Evolutionary conservation across 164 flowering plant species (phyloP), one percentile per base, ranked within the genome.

Genomic region (Piper longum): DNA sequence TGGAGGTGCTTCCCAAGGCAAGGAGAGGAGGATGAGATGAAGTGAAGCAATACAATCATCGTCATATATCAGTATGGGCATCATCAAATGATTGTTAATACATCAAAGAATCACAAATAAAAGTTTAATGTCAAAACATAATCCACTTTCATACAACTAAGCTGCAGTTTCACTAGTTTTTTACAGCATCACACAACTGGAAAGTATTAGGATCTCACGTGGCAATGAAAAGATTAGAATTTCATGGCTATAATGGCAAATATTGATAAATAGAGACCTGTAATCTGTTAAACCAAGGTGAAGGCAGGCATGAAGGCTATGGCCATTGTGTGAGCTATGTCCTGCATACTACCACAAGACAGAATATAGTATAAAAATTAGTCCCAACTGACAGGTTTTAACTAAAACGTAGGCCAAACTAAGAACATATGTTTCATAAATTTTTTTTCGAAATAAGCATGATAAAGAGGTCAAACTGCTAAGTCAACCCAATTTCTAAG

Each of bases 241-340:
- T 48, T 9, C 52, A 48, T 48, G 52, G 14, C 14, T 12, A 48
- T 48, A 14, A 9, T 48, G 52, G 48, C 11, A 44, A 48, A 9
- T 26, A 26, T 26, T 26, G 36, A 26, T 26, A 26, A 51, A 68
- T 66, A 59, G 70, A 68, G 59, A 87, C 97, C 97, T 88, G 76
- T 90, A 88, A 79, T 91, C 91, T 44, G 97, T 91, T 79, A 86
- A 72, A 67, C 97, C 93, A 65, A 91, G 88, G 73, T 77, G 84
- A 56, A 91, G 85, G 69, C 85, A 76, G 1, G 83, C 83, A 68
- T 64, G 67, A 54, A 72, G 56, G 43, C 69, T 70, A 51, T 81
- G 65, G 52, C 68, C 65, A 56, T 54, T 55, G 16, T 58, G 68
- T 62, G 73, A 43, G 51, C n/a, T 36, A 57, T 71, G 63, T 11